Conservation (phyloP, 2,329 filamentous ascomycete genomes). For the Trematosphaeria pertusa region DNA sequence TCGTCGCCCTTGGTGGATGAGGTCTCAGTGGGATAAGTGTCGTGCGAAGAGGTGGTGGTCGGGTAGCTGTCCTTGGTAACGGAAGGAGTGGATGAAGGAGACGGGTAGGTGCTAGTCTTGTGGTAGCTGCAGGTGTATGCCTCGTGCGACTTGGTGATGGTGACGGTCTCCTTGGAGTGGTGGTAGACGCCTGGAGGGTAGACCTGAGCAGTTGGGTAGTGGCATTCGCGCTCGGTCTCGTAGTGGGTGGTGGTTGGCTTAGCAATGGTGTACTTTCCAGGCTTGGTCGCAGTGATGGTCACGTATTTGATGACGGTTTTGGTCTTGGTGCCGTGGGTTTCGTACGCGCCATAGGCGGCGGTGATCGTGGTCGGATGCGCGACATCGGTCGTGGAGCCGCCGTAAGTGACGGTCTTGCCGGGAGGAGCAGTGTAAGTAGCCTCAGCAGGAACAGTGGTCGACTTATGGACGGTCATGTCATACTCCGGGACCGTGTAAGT, state of each 20-base stretch:
- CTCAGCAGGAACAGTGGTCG: constrained; percentile 29
- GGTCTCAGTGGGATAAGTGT: no score
- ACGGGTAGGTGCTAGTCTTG: constrained; percentile 25
- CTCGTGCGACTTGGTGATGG: constrained; percentile 39
- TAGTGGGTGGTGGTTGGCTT: constrained; percentile 43
- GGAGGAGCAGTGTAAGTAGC: constrained; percentile 29
- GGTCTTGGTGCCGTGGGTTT: constrained; percentile 28
- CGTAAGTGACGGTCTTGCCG: constrained; percentile 34
- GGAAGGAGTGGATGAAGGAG: constrained; percentile 10
- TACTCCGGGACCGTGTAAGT: constrained; percentile 38
- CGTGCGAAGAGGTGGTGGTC: not conserved
- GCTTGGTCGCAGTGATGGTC: constrained; percentile 28
- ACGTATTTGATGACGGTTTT: constrained; percentile 32
- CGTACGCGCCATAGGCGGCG: constrained; percentile 30
- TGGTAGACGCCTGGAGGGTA: constrained; percentile 38
- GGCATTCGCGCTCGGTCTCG: constrained; percentile 32
- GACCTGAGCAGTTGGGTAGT: constrained; percentile 30
- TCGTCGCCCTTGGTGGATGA: no score
- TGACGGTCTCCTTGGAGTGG: constrained; percentile 36
- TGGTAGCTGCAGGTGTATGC: constrained; percentile 39
- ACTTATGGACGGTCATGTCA: constrained; percentile 29
- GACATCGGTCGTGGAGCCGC: constrained; percentile 29
- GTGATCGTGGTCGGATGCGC: constrained; percentile 33
- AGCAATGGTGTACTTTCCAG: constrained; percentile 38
- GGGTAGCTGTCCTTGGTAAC: not conserved